Evolutionary conservation across 1,284 basidiomycete species (phyloP).

Genomic region (Cryptococcus sp.): DNA sequence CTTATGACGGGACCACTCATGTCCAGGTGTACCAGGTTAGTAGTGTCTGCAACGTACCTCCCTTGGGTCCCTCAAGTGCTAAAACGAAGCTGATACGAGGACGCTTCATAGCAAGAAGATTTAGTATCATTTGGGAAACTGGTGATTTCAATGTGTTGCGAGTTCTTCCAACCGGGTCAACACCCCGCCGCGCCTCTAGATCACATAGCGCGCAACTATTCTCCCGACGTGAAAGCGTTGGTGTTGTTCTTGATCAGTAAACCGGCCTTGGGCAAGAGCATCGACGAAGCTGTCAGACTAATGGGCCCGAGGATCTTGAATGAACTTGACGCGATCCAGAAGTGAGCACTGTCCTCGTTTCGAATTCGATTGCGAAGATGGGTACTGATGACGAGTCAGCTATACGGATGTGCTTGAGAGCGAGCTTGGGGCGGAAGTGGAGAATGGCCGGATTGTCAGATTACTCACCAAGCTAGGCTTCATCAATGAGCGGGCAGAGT

Average conservation of each 20-base stretch:
- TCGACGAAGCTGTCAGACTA: constrained; percentile 77
- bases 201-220: constrained; percentile 71
- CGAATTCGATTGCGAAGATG: background rate
- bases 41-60: background rate
- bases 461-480: constrained; percentile 93
- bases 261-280: constrained; percentile 64
- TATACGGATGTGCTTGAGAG: constrained; percentile 79
- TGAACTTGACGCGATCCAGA: constrained; percentile 81
- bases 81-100: constrained; percentile 2
- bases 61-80: background rate
- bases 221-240: constrained; percentile 76
- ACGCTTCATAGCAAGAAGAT: constrained; percentile 71
- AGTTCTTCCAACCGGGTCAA: constrained; percentile 45
- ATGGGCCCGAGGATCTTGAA: constrained; percentile 71
- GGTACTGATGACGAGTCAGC: constrained; percentile 52
- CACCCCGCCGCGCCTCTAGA: constrained; percentile 74
- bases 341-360: constrained; percentile 59
- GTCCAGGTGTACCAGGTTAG: constrained; percentile 61
- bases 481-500: constrained; percentile 98
- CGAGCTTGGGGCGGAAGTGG: constrained; percentile 86
- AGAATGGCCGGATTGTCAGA: constrained; percentile 92
- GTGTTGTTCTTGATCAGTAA: constrained; percentile 68
- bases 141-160: constrained; percentile 76
- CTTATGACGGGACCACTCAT: constrained; percentile 69
- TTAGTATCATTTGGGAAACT: constrained; percentile 82